Conservation (phyloP, 495 filamentous ascomycete species). For the Amphirosellinia nigrospora region DNA sequence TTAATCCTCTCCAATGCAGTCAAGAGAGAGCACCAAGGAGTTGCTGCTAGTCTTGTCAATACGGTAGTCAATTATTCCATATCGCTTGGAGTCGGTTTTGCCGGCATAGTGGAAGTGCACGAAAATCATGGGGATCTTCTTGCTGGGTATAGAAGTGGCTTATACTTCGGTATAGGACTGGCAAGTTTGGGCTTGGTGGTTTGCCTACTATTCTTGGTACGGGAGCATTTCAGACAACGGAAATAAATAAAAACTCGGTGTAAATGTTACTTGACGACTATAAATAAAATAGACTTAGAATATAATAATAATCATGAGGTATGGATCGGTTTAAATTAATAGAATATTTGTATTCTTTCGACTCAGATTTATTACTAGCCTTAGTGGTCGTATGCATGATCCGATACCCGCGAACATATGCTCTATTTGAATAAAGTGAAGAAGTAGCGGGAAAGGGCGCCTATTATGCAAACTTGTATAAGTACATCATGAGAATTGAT, state of each 20-base stretch:
- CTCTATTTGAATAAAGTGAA: background rate
- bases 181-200: slow-evolving; percentile 50
- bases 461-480: background rate
- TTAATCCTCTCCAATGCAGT: slow-evolving; percentile 65
- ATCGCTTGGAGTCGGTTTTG: slow-evolving; percentile 53
- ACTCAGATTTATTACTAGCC: background rate
- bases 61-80: slow-evolving; percentile 54
- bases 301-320: background rate
- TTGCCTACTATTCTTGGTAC: slow-evolving; percentile 13
- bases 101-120: slow-evolving; percentile 48
- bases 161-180: slow-evolving; percentile 65
- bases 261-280: background rate
- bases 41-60: slow-evolving; percentile 52
- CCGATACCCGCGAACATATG: background rate
- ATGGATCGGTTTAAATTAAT: background rate
- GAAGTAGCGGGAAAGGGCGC: background rate
- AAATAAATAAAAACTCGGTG: background rate
- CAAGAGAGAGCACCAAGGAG: slow-evolving; percentile 65
- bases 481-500: background rate
- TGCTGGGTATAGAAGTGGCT: slow-evolving; percentile 60
- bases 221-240: background rate
- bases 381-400: background rate
- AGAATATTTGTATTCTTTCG: background rate
- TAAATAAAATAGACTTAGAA: background rate
- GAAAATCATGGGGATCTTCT: slow-evolving; percentile 43